Conservation (phyloP, 179 eudicot species). For the Kewa caespitosa region DNA sequence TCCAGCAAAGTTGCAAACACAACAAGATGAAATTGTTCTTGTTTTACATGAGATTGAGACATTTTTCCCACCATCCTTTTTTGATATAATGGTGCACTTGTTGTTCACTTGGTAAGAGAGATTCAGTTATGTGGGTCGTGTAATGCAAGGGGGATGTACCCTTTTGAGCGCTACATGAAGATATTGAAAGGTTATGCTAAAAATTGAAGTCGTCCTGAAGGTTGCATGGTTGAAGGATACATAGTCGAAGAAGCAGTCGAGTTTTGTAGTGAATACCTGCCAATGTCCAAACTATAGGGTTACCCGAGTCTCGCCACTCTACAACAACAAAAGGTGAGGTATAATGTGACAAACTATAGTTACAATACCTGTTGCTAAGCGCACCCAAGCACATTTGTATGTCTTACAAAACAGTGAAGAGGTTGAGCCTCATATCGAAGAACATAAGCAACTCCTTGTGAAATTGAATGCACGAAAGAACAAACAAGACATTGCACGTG, state of each 20-base stretch:
- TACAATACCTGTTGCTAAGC: background rate
- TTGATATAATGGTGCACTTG: slow-evolving; percentile 16
- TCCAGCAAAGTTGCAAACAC: background rate
- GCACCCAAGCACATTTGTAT: background rate
- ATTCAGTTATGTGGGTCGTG: background rate
- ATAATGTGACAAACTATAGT: background rate
- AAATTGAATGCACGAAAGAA: background rate
- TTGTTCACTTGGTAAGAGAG: slow-evolving; percentile 6
- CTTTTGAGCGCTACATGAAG: background rate
- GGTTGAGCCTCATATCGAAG: background rate
- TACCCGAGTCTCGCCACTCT: background rate
- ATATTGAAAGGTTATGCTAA: background rate
- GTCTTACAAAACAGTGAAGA: background rate
- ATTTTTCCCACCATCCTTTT: slow-evolving; percentile 3
- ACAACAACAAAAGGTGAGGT: background rate
- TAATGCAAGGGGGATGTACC: background rate
- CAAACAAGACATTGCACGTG: background rate
- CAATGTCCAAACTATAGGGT: background rate
- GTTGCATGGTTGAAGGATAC: background rate
- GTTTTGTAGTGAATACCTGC: background rate
- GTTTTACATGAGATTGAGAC: background rate
- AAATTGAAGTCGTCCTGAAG: background rate
- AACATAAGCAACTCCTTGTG: background rate
- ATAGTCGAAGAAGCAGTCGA: slow-evolving; percentile 11
- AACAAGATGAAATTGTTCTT: background rate